Evolutionary conservation across 169 alveolate species (phyloP).

Genomic region (Condylostoma magnum): DNA sequence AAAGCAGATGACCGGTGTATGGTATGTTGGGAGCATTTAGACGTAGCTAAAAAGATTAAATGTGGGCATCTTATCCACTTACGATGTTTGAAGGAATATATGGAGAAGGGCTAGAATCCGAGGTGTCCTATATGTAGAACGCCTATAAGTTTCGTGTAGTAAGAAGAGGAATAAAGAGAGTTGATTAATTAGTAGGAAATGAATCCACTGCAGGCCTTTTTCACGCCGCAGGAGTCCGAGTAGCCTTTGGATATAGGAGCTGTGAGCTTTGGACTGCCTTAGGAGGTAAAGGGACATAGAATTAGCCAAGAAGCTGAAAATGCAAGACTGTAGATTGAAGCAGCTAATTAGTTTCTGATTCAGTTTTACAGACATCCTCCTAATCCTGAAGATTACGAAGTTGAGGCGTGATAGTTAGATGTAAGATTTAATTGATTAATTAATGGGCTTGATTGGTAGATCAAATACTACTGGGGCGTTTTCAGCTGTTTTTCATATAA

Average conservation of each 20-base stretch:
- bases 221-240: not conserved
- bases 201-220: not conserved
- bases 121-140: conserved; percentile 26
- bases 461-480: conserved; percentile 30
- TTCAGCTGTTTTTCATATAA: not conserved
- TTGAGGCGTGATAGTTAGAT: no score
- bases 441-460: no score
- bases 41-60: conserved; percentile 23
- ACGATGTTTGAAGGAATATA: conserved; percentile 13
- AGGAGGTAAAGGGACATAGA: not conserved
- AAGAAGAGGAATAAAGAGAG: not conserved
- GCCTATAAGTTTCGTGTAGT: conserved; percentile 26
- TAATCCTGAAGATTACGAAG: no score
- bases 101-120: not conserved
- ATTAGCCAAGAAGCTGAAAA: not conserved
- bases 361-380: conserved; percentile 28
- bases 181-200: not conserved
- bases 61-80: conserved; percentile 36
- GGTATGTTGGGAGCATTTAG: conserved; percentile 5
- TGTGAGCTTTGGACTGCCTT: conserved; percentile 26
- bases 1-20: conserved; percentile 24
- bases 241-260: conserved; percentile 10
- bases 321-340: not conserved
- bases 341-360: not conserved
- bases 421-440: no score